A percentile compares a stretch with the other conserved stretches of the same genome.
Conservation (phyloP, 352 stramenopile species). For the Phytophthora aleatoria region DNA sequence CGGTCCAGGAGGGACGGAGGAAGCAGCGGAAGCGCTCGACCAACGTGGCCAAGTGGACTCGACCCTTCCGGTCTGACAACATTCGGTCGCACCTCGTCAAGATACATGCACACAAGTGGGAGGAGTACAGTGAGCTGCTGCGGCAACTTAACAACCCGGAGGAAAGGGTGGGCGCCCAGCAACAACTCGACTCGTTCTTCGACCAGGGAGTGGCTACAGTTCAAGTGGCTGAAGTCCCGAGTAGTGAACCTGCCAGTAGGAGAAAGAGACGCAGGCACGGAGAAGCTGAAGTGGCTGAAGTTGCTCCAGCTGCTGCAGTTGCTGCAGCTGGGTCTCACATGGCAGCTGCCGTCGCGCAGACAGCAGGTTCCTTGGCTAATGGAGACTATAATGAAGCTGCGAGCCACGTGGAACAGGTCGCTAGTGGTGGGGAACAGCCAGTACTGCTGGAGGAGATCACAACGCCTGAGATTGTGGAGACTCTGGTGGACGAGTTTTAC, state of each 20-base stretch:
- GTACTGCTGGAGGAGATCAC: slow-evolving; percentile 19
- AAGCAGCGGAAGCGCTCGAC: slow-evolving; percentile 18
- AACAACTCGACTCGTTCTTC: slow-evolving; percentile 26
- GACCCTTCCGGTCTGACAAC: slow-evolving; percentile 49
- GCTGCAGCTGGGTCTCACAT: background rate
- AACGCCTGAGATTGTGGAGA: slow-evolving; percentile 29
- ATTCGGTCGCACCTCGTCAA: slow-evolving; percentile 45
- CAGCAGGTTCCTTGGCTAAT: background rate
- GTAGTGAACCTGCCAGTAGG: background rate
- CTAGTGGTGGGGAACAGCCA: background rate
- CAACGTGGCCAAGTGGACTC: slow-evolving; percentile 41
- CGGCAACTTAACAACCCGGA: background rate
- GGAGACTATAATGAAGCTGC: background rate
- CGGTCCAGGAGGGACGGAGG: background rate
- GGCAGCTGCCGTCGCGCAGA: background rate
- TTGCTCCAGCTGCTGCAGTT: background rate
- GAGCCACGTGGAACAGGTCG: background rate
- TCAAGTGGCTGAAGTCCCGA: background rate
- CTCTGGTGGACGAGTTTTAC: slow-evolving; percentile 22
- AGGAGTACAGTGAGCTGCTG: slow-evolving; percentile 34
- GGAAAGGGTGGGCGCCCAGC: background rate
- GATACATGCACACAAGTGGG: slow-evolving; percentile 43
- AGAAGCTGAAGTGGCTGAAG: slow-evolving; percentile 1
- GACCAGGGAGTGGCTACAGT: background rate
- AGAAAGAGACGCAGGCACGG: too few species aligned